Evolutionary conservation across 1,284 basidiomycete species (phyloP).

Genomic region (Ceratobasidium sp.): DNA sequence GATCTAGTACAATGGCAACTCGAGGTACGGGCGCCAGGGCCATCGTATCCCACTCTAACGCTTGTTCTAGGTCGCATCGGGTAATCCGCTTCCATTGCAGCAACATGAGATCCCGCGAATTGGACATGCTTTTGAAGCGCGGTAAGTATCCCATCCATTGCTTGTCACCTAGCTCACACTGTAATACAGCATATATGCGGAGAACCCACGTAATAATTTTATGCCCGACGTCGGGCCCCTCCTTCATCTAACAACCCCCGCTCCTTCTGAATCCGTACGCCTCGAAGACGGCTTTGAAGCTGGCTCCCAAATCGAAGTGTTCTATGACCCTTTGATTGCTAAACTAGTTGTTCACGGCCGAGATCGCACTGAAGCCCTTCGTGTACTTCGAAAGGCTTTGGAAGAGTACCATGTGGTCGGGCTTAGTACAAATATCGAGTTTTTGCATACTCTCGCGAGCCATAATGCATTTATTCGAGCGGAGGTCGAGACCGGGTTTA

Average conservation of each 20-base stretch:
- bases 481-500: constrained; percentile 94
- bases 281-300: constrained; percentile 91
- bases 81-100: constrained; percentile 79
- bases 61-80: constrained; percentile 76
- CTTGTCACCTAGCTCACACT: background rate
- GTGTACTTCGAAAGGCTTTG: constrained; percentile 78
- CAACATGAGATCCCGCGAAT: constrained; percentile 82
- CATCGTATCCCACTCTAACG: background rate
- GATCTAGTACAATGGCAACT: constrained; percentile 96
- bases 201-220: constrained; percentile 92
- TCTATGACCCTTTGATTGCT: constrained; percentile 94
- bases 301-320: constrained; percentile 88
- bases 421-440: constrained; percentile 90
- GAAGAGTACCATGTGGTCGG: constrained; percentile 91
- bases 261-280: constrained; percentile 72
- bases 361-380: constrained; percentile 85
- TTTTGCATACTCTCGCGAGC: constrained; percentile 77
- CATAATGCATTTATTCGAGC: constrained; percentile 78
- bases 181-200: constrained; percentile 79
- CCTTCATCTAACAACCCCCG: constrained; percentile 78
- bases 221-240: constrained; percentile 88
- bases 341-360: constrained; percentile 91
- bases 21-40: constrained; percentile 57
- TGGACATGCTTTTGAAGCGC: constrained; percentile 93
- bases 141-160: constrained; percentile 47